Evolutionary conservation across 192 early-diverging fungal species (phyloP).

Genomic region (Podila epigama): DNA sequence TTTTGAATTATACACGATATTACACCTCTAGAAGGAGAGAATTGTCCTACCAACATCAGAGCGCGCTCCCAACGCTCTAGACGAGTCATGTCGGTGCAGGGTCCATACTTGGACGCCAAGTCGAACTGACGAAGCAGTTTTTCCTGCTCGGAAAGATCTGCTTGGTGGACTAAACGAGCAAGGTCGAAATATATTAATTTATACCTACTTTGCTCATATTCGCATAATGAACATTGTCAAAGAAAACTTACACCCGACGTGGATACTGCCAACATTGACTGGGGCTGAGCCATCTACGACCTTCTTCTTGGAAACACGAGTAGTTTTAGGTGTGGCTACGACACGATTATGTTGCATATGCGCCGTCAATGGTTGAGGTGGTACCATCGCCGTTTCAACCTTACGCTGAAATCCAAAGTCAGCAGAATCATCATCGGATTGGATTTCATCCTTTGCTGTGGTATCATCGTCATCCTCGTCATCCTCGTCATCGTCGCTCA

Average conservation of each 20-base stretch:
- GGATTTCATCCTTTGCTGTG: slow-evolving; percentile 16
- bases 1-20: neutral
- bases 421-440: slow-evolving; percentile 13
- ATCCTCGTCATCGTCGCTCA: neutral
- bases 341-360: neutral
- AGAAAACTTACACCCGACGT: slow-evolving; percentile 29
- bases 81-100: slow-evolving; percentile 36
- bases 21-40: no score
- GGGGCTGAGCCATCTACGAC: neutral
- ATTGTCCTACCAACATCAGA: slow-evolving; percentile 22
- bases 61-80: slow-evolving; percentile 47
- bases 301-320: neutral
- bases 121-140: slow-evolving; percentile 44
- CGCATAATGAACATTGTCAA: neutral
- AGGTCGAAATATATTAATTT: neutral
- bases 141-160: slow-evolving; percentile 18
- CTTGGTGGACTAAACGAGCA: slow-evolving; percentile 25
- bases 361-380: neutral
- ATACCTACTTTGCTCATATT: neutral
- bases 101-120: slow-evolving; percentile 32
- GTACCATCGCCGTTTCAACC: neutral
- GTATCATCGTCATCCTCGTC: neutral
- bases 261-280: slow-evolving; percentile 30
- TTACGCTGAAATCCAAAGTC: neutral
- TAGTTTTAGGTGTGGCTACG: neutral